Base-by-base conservation (phyloP, 129 eudicot species). In the Saposhnikovia divaricata region DNA sequence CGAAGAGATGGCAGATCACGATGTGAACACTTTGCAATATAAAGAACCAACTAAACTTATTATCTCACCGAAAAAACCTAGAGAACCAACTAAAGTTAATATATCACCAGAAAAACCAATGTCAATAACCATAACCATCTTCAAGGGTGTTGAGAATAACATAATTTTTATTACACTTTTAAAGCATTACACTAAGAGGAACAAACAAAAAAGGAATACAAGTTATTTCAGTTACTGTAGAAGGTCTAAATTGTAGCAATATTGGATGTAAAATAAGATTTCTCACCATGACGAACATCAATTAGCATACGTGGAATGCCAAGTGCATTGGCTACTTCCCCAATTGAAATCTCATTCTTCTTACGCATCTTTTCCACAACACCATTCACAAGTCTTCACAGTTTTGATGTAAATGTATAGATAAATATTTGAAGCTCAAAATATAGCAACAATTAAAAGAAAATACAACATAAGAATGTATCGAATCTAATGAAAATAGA, bases 241-340 rank as follows among this genome's bases (percentile, higher is more conserved):
- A 74, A 45, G 43, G n/a, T 65, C 71, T 55, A 55, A 46, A 83
- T 2, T 38, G 14, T 34, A 23, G 19, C 74, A 59, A 21, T 38
- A 72, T 44, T 39, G 31, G 37, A 72, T 44, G 14, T 50, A 16
- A 38, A 66, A 71, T 81, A 31, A 34, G 69, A 71, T 15, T 66
- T 63, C 81, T 83, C 79, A 93, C 98, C 98, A 78, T 94, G 97
- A 63, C 98, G 98, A 80, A 94, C 87, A 86, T 94, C 98, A 85
- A 94, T 90, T 84, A 94, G 89, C 96, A 92, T 90, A 25, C 98
- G 93, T 43, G 98, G 98, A 83, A 94, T 84, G 78, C 89, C 91
- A 81, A 90, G 78, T 69, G 46, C 89, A 74, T 84, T 87, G 25
- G 98, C 98, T 43, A 94, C 98, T 83, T 90, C 92, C 51, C 87